Conservation (phyloP, 2,329 filamentous ascomycete species). For the Tolypocladium paradoxum region DNA sequence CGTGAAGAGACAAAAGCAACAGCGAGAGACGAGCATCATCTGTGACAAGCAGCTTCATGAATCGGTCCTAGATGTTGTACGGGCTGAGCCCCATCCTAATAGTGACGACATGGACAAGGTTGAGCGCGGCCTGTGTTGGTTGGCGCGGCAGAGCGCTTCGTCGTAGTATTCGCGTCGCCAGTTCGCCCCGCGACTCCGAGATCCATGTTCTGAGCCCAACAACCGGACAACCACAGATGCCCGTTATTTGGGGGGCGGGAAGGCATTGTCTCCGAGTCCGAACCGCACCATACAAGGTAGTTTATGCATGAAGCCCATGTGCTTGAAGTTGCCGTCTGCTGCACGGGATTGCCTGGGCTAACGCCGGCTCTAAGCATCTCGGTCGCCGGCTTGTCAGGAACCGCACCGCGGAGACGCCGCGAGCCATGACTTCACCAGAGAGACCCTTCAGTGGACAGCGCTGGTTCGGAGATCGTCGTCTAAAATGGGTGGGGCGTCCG, state of each 20-base stretch:
- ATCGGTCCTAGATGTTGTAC: background rate
- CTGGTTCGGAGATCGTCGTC: slow-evolving; percentile 14
- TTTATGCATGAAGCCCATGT: background rate
- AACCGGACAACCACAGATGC: background rate
- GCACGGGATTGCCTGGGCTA: slow-evolving; percentile 7
- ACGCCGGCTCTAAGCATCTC: slow-evolving; percentile 18
- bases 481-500: slow-evolving; percentile 16
- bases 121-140: background rate
- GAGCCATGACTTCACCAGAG: background rate
- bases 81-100: background rate
- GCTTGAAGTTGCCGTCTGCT: background rate
- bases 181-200: background rate
- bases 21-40: too few relatives aligned
- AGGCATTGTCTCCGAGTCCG: background rate
- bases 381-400: slow-evolving; percentile 15
- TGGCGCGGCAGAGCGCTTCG: background rate
- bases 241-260: background rate
- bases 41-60: background rate
- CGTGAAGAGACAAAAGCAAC: background rate
- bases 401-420: background rate
- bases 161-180: background rate
- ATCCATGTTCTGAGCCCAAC: background rate
- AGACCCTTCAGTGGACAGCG: slow-evolving; percentile 1
- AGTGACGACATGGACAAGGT: background rate
- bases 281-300: background rate